phyloP scores from a whole-genome alignment of 495 filamentous ascomycete species.

The Talaromyces thailandensis region DNA sequence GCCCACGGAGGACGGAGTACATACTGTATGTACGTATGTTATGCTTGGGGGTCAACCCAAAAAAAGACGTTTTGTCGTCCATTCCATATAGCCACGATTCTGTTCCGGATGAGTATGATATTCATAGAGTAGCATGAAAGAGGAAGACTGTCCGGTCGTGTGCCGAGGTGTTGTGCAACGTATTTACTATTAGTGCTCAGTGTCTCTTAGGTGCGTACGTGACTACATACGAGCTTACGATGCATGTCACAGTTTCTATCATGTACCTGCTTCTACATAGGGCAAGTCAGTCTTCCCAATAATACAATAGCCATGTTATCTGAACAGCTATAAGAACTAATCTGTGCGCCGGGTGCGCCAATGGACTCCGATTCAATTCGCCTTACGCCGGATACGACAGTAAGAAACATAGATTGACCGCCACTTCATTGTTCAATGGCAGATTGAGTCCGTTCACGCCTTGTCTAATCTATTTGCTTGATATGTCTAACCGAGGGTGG shows the following conservation, averaged over 20 bases:
- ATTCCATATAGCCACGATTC: not conserved
- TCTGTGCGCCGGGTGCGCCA: not conserved
- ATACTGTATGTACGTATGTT: not conserved
- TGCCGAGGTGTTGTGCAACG: not conserved
- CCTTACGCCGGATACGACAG: not conserved
- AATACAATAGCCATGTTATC: not conserved
- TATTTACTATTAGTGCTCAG: not conserved
- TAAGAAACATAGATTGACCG: not conserved
- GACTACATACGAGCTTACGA: not conserved
- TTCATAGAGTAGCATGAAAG: not conserved
- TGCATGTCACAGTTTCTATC: not conserved
- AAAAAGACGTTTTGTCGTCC: not conserved
- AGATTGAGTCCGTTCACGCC: not conserved
- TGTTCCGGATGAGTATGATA: not conserved
- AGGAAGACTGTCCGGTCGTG: not conserved
- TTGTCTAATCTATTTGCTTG: not conserved
- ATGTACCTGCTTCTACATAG: not conserved
- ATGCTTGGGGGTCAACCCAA: too few species aligned
- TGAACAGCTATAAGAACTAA: not conserved
- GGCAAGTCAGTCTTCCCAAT: not conserved
- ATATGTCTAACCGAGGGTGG: not conserved
- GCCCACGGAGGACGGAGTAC: not conserved
- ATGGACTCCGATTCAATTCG: too few species aligned
- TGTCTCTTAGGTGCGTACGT: not conserved
- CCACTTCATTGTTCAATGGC: not conserved